phyloP scores from a whole-genome alignment of 1,284 basidiomycete genomes.

The Afroboletus lepidellus region DNA sequence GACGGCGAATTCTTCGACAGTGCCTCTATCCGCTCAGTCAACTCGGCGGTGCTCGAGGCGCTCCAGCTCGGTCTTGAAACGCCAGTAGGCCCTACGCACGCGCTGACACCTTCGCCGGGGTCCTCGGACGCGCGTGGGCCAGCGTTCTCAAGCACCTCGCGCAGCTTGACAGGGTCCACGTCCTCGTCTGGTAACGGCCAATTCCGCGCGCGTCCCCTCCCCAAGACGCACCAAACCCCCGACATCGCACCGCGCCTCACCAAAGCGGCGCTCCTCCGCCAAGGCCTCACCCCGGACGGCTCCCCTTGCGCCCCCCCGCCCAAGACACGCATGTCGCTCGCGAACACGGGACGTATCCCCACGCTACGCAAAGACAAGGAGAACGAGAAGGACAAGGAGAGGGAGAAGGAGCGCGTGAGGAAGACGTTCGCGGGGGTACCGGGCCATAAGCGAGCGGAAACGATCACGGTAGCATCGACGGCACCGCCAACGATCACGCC shows the following conservation, averaged over 20 bases:
- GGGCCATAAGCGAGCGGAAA: constrained; percentile 68
- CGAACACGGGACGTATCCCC: constrained; percentile 33
- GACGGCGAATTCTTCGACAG: constrained; percentile 37
- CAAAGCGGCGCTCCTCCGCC: constrained; percentile 73
- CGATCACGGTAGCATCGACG: constrained; percentile 70
- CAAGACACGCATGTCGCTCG: constrained; percentile 33
- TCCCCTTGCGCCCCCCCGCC: constrained; percentile 24
- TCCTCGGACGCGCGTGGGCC: constrained; percentile 32
- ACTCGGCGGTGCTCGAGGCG: constrained; percentile 46
- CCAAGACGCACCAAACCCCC: constrained; percentile 57
- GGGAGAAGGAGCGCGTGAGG: constrained; percentile 55
- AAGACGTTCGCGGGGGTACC: constrained; percentile 73
- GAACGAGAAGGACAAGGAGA: constrained; percentile 40
- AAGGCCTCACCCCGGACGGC: constrained; percentile 44
- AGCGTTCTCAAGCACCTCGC: constrained; percentile 18
- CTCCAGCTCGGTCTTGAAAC: constrained; percentile 41
- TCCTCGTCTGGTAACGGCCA: constrained; percentile 43
- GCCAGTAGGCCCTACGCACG: constrained; percentile 42
- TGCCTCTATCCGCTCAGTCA: constrained; percentile 45
- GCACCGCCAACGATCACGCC: constrained; percentile 71
- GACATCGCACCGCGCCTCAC: constrained; percentile 77
- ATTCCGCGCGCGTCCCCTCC: constrained; percentile 74
- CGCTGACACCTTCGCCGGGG: constrained; percentile 42
- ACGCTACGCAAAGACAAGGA: constrained; percentile 26
- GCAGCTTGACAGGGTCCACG: constrained; percentile 18